Evolutionary conservation across 2,329 filamentous ascomycete species (phyloP).

Genomic region (Alternaria ethzedia): DNA sequence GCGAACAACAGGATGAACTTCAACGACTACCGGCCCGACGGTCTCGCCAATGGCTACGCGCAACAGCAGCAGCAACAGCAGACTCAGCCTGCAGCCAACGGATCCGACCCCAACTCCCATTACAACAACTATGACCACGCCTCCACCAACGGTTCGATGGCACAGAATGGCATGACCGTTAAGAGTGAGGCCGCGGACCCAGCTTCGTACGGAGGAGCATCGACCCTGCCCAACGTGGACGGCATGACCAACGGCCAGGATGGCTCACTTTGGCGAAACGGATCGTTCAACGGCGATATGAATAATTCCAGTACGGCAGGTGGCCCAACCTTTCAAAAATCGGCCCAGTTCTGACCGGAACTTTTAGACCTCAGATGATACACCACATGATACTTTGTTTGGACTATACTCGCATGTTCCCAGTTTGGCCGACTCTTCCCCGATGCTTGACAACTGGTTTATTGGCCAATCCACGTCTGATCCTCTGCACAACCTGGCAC

Average conservation of each 20-base stretch:
- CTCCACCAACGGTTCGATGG: conserved; percentile 39
- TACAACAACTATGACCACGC: conserved; percentile 45
- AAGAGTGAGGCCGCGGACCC: conserved; percentile 43
- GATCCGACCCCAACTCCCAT: conserved; percentile 31
- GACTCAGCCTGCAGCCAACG: conserved; percentile 13
- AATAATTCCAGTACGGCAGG: conserved; percentile 54
- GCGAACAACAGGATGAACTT: conserved; percentile 42
- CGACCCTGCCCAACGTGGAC: conserved; percentile 45
- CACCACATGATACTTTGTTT: conserved; percentile 57
- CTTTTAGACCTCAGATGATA: conserved; percentile 53
- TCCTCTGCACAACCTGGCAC: conserved; percentile 55
- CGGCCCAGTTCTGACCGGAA: conserved; percentile 51
- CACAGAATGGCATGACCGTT: conserved; percentile 43
- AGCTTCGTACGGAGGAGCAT: conserved; percentile 40
- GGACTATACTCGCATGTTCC: conserved; percentile 55
- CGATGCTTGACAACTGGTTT: conserved; percentile 51
- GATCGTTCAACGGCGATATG: conserved; percentile 50
- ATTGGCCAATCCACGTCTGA: conserved; percentile 47
- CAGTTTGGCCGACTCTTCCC: conserved; percentile 50
- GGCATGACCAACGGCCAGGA: conserved; percentile 46
- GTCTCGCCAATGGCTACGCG: conserved; percentile 33
- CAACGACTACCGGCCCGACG: conserved; percentile 45
- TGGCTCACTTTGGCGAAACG: conserved; percentile 52
- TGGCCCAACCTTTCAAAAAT: conserved; percentile 53
- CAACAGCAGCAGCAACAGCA: conserved; percentile 24